Evolutionary conservation across 2,329 filamentous ascomycete genomes (phyloP).

Genomic region (Aspergillus tubingensis): DNA sequence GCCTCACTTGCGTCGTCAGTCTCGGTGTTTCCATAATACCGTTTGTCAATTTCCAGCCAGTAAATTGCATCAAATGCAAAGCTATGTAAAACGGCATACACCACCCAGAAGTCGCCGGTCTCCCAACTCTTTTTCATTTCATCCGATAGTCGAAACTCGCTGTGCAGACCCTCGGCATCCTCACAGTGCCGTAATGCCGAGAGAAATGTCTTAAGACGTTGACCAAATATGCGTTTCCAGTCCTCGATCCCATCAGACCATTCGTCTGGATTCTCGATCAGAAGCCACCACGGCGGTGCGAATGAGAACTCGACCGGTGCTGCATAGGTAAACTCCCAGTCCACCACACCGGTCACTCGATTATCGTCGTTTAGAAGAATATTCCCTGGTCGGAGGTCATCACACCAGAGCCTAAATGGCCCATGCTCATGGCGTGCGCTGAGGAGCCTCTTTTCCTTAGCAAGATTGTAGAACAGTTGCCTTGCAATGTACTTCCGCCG

Average conservation of each 20-base stretch:
- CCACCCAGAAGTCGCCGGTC: background rate
- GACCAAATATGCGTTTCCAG: background rate
- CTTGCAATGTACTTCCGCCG: conserved; percentile 22
- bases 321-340: conserved; percentile 26
- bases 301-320: conserved; percentile 20
- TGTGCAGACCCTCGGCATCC: background rate
- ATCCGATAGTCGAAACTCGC: background rate
- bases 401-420: conserved; percentile 27
- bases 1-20: too few species aligned
- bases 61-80: background rate
- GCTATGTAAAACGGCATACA: background rate
- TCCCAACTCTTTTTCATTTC: background rate
- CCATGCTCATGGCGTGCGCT: conserved; percentile 17
- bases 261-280: background rate
- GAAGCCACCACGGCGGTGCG: conserved; percentile 21
- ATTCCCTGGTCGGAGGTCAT: conserved; percentile 23
- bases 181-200: background rate
- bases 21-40: background rate
- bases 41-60: background rate
- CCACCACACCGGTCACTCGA: conserved; percentile 15
- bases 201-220: background rate
- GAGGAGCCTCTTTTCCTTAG: conserved; percentile 10
- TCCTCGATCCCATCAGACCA: background rate
- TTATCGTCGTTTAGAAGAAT: conserved; percentile 13
- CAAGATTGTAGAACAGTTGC: conserved; percentile 23